Conservation (phyloP, 495 filamentous ascomycete genomes). For the Aspergillus sclerotiicarbonarius region DNA sequence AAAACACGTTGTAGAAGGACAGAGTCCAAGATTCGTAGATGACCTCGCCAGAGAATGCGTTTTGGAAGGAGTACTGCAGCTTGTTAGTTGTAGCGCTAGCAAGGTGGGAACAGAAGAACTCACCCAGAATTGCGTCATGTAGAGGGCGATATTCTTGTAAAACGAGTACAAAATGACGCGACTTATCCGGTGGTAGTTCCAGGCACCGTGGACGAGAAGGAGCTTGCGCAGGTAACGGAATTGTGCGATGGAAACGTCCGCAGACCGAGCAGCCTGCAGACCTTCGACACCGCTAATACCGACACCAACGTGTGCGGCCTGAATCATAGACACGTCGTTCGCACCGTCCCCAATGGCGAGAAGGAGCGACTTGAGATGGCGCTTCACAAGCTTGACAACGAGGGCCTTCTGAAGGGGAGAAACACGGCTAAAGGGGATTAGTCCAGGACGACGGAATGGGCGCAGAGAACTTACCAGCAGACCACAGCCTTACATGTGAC, state of each 20-base stretch:
- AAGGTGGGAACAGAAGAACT: slow-evolving; percentile 22
- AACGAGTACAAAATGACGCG: slow-evolving; percentile 98
- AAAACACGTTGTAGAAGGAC: slow-evolving; percentile 99
- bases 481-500: slow-evolving; percentile 97
- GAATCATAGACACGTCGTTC: slow-evolving; percentile 99
- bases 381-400: slow-evolving; percentile 98
- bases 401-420: slow-evolving; percentile 98
- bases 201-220: slow-evolving; percentile 91
- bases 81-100: slow-evolving; percentile 34
- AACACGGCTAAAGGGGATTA: slow-evolving; percentile 62
- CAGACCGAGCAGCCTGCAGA: slow-evolving; percentile 95
- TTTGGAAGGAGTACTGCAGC: slow-evolving; percentile 88
- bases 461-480: slow-evolving; percentile 64
- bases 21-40: slow-evolving; percentile 99
- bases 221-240: slow-evolving; percentile 96
- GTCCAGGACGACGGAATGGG: background rate
- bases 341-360: slow-evolving; percentile 97
- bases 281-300: slow-evolving; percentile 98
- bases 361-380: slow-evolving; percentile 86
- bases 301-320: slow-evolving; percentile 97
- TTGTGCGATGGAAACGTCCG: slow-evolving; percentile 94
- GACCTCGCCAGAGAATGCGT: slow-evolving; percentile 94
- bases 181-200: slow-evolving; percentile 96
- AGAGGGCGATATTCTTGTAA: slow-evolving; percentile 98
- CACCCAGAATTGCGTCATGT: slow-evolving; percentile 99